phyloP scores from a whole-genome alignment of 2,329 filamentous ascomycete genomes.

The Fusarium tuaranense region DNA sequence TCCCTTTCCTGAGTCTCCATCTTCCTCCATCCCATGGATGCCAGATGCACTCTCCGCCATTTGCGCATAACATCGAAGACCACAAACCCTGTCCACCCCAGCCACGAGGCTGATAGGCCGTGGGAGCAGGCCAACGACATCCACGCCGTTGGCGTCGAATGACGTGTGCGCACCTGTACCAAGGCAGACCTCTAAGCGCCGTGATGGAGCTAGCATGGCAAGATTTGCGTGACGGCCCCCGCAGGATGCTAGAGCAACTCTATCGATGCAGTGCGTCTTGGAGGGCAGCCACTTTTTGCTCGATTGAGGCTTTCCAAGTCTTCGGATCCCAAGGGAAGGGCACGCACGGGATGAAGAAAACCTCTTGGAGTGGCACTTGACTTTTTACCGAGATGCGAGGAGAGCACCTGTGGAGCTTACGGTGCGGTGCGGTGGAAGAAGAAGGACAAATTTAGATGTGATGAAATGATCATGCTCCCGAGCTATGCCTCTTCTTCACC shows the following conservation, averaged over 20 bases:
- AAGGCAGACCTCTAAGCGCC: conserved; percentile 40
- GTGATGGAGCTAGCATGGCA: conserved; percentile 25
- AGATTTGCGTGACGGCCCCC: conserved; percentile 33
- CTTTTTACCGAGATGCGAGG: conserved; percentile 23
- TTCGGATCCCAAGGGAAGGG: conserved; percentile 27
- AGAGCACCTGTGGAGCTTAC: conserved; percentile 21
- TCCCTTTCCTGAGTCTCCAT: neutral
- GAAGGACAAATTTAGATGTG: conserved; percentile 9
- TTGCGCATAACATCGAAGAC: conserved; percentile 8
- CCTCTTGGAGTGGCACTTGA: conserved; percentile 15
- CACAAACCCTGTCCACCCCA: conserved; percentile 18
- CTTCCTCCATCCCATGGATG: conserved; percentile 4
- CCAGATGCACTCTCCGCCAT: conserved; percentile 14
- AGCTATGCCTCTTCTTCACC: conserved; percentile 24
- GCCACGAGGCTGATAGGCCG: conserved; percentile 22
- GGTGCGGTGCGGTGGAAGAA: conserved; percentile 31
- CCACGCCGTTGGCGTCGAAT: conserved; percentile 42
- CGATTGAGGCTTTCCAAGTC: neutral
- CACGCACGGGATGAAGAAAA: conserved; percentile 29
- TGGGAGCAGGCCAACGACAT: conserved; percentile 23
- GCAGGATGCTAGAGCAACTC: conserved; percentile 19
- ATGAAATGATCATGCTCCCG: conserved; percentile 13
- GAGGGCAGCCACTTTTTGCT: neutral
- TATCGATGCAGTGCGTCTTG: conserved; percentile 6
- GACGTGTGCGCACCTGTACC: conserved; percentile 34